phyloP scores from a whole-genome alignment of 257 asterid genomes.

The Ehretia macrophylla region DNA sequence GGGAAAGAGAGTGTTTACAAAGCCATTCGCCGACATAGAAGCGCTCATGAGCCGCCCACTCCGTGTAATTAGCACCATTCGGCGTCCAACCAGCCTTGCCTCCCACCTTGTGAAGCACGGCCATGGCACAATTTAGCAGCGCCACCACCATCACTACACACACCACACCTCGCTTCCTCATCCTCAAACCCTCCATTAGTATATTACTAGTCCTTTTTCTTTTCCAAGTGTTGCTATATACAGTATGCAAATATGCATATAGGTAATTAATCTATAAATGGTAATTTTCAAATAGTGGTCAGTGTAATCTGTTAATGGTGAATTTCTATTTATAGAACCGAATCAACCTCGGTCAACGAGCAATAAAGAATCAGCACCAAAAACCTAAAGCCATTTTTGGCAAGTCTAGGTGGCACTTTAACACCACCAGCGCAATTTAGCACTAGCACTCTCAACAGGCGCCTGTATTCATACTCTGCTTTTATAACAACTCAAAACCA shows the following conservation, averaged over 20 bases:
- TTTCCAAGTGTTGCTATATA: neutral
- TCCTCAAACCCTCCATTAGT: neutral
- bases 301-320: too few relatives aligned
- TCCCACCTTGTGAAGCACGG: slow-evolving; percentile 39
- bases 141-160: slow-evolving; percentile 24
- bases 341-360: slow-evolving; percentile 8
- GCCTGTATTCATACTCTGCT: too few relatives aligned
- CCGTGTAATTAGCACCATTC: slow-evolving; percentile 41
- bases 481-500: too few relatives aligned
- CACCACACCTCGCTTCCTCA: slow-evolving; percentile 5
- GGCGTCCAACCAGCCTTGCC: slow-evolving; percentile 40
- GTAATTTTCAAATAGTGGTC: too few relatives aligned
- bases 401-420: slow-evolving; percentile 2
- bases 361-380: too few relatives aligned
- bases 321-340: neutral
- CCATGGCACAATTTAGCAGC: slow-evolving; percentile 25
- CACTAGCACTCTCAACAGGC: too few relatives aligned
- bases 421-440: neutral
- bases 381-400: neutral
- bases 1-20: slow-evolving; percentile 21
- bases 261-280: too few relatives aligned
- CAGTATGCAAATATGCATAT: too few relatives aligned
- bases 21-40: slow-evolving; percentile 65
- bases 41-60: slow-evolving; percentile 46
- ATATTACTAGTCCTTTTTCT: neutral